Conservation (phyloP, 768 basidiomycete genomes). For the Coprinopsis strossmayeri region DNA sequence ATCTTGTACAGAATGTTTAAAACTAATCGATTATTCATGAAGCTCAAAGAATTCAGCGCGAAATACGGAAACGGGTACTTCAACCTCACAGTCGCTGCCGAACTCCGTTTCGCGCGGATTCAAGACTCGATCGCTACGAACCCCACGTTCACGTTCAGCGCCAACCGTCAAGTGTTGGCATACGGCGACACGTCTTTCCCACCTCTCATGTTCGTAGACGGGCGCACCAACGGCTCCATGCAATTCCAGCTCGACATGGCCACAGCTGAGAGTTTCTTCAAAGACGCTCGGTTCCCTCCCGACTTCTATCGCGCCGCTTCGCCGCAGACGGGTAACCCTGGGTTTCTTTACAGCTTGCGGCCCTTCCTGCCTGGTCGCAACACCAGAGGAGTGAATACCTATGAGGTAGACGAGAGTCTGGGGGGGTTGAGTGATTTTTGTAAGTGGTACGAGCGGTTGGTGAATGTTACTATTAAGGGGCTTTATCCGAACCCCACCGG, state of each 20-base stretch:
- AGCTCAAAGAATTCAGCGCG: conserved; percentile 15
- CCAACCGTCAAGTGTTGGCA: conserved; percentile 14
- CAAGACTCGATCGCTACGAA: conserved; percentile 16
- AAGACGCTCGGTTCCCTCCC: conserved; percentile 13
- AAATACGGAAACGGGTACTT: conserved; percentile 16
- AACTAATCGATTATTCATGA: background rate
- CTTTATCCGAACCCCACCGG: too few relatives aligned
- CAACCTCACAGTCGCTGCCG: conserved; percentile 13
- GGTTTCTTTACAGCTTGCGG: too few relatives aligned
- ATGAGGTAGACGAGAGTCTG: too few relatives aligned
- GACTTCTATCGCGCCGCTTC: conserved; percentile 15
- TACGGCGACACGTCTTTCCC: conserved; percentile 15
- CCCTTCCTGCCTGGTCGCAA: too few relatives aligned
- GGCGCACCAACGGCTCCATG: too few relatives aligned
- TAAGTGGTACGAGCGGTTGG: too few relatives aligned
- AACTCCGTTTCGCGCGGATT: conserved; percentile 14
- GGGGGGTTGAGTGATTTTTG: too few relatives aligned
- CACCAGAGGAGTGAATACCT: too few relatives aligned
- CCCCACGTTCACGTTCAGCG: conserved; percentile 12
- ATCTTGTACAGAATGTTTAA: background rate
- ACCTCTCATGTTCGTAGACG: conserved; percentile 14
- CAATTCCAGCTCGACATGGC: conserved; percentile 5
- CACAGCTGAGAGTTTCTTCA: conserved; percentile 15
- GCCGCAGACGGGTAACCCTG: too few relatives aligned
- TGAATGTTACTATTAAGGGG: too few relatives aligned